Conservation (phyloP, 2,329 filamentous ascomycete species). For the Rosellinia necatrix region DNA sequence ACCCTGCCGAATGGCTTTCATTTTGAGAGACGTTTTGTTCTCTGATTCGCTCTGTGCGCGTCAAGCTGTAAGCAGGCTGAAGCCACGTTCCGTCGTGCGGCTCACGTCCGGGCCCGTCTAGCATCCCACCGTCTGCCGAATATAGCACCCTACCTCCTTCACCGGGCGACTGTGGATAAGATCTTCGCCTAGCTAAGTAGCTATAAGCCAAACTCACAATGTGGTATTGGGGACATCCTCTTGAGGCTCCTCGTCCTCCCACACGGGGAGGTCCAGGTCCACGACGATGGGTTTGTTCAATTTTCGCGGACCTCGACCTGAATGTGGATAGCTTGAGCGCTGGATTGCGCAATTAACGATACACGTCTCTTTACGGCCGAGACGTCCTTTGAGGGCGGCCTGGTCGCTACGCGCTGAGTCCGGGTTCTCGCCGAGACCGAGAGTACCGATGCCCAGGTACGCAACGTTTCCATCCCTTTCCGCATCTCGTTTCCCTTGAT, state of each 20-base stretch:
- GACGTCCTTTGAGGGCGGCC: constrained; percentile 46
- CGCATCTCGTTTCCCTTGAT: background rate
- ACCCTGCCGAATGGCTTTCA: constrained; percentile 24
- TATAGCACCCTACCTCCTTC: background rate
- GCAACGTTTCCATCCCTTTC: constrained; percentile 6
- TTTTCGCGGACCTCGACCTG: constrained; percentile 55
- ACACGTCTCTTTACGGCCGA: constrained; percentile 69
- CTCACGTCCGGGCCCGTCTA: background rate
- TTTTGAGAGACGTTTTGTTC: background rate
- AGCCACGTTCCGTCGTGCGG: constrained; percentile 11
- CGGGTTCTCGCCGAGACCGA: constrained; percentile 48
- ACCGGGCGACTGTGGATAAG: background rate
- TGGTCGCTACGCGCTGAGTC: constrained; percentile 48
- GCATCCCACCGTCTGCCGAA: background rate
- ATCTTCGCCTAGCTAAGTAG: background rate
- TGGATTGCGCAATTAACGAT: constrained; percentile 80
- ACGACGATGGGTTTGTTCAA: constrained; percentile 85
- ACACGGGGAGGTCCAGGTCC: constrained; percentile 73
- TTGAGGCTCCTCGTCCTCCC: constrained; percentile 39
- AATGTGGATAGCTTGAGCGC: constrained; percentile 68
- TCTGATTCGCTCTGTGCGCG: constrained; percentile 11
- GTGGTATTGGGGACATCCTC: no score
- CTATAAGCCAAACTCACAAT: constrained; percentile 4
- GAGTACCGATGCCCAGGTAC: constrained; percentile 35
- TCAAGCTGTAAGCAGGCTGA: constrained; percentile 5